Evolutionary conservation across 805 yeast genomes (phyloP).

Genomic region (Yarrowia keelungensis): DNA sequence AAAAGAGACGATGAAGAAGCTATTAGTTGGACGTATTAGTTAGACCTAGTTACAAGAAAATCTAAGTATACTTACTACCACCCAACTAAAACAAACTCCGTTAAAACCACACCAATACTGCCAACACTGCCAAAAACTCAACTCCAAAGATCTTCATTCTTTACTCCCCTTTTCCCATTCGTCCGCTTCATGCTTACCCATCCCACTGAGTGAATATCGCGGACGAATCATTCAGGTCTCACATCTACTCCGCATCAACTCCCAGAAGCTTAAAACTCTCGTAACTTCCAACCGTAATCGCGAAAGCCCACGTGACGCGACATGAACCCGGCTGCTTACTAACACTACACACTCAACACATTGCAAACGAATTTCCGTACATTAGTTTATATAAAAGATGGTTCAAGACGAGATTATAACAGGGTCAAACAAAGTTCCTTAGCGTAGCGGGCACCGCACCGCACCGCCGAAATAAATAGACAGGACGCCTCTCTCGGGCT

Average conservation of each 20-base stretch:
- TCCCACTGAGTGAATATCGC: conserved; percentile 13
- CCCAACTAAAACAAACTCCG: too few relatives aligned
- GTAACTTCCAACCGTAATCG: neutral
- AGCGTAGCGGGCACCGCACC: neutral
- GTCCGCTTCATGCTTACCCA: neutral
- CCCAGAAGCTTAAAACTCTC: neutral
- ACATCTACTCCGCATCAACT: neutral
- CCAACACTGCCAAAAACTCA: too few relatives aligned
- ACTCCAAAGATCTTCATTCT: neutral
- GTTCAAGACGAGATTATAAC: conserved; percentile 24
- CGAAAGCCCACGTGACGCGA: conserved; percentile 4
- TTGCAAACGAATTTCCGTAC: conserved; percentile 18
- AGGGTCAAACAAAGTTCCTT: conserved; percentile 16
- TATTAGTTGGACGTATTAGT: too few relatives aligned
- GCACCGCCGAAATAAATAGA: neutral
- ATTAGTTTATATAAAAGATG: conserved; percentile 34
- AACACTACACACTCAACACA: too few relatives aligned
- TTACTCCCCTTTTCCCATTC: neutral
- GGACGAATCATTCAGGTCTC: neutral
- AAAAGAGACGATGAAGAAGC: neutral
- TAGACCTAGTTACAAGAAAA: too few relatives aligned
- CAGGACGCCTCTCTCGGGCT: neutral
- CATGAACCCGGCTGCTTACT: neutral
- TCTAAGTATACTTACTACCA: too few relatives aligned
- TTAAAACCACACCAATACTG: too few relatives aligned